Evolutionary conservation across 352 stramenopile species (phyloP), one percentile per base, ranked within the genome.

Genomic region (Phytophthora sansomeana): DNA sequence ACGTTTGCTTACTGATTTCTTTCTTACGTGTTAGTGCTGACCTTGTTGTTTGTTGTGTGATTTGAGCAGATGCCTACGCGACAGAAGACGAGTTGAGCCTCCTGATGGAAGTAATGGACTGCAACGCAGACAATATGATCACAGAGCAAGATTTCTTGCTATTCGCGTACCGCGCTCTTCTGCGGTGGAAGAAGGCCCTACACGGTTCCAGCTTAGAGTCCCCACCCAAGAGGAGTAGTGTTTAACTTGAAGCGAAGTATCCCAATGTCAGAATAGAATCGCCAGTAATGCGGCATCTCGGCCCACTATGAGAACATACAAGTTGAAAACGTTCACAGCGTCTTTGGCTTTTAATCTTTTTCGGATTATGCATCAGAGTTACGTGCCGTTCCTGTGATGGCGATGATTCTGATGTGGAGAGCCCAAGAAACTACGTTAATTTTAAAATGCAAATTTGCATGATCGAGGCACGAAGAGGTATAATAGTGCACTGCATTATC

Each of bases 61-160:
- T 24, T 29, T 47, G 29, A 35, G 28, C 62, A 93, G 87, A 95
- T 62, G 87, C 87, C 17, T 95, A 95, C 55, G 87, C 87, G 39
- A 93, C 87, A 1, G 80, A 93, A 64, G 87, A 95, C 35, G 87
- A 95, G 69, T 67, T 95, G 19, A 79, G 79, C 63, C 72, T 92
- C 50, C 65, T 95, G 16, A 81, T 95, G 69, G 87, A 92, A 43
- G 76, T 90, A 24, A 84, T 95, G 67, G 87, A 95, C 74, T 83
- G 76, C 68, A 88, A 95, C 55, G 77, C 75, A 55, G 87, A 95
- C 60, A 85, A 74, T 3, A 76, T 91, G 57, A 89, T 95, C 44
- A 91, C 83, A 4, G 76, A 82, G 58, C 81, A 91, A 65, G 87
- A 95, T 75, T 95, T 93, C 53, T 67, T 95, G 64, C 78, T 90